Conservation (phyloP, 441 rosid genomes). For the Adansonia gregorii region DNA sequence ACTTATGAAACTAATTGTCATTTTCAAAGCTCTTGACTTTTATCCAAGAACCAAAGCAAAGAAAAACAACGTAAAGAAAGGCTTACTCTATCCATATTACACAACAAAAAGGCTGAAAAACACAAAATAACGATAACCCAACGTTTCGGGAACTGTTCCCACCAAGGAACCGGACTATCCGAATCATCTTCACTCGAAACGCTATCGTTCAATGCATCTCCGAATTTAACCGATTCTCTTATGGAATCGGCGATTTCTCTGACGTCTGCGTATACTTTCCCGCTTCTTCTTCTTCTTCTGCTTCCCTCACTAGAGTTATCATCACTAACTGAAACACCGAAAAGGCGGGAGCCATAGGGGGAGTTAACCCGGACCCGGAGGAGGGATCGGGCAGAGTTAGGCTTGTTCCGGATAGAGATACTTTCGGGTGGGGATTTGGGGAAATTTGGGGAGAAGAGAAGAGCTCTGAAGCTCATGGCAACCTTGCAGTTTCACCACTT, state of each 20-base stretch:
- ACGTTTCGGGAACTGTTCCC: slow-evolving; percentile 87
- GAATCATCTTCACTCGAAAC: slow-evolving; percentile 33
- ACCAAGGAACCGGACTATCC: slow-evolving; percentile 55
- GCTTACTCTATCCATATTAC: slow-evolving; percentile 93
- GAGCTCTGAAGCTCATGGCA: slow-evolving; percentile 72
- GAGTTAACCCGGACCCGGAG: slow-evolving; percentile 36
- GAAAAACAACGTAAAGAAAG: neutral
- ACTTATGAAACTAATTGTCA: neutral
- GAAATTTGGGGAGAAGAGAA: slow-evolving; percentile 52
- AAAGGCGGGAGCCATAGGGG: slow-evolving; percentile 31
- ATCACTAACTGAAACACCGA: slow-evolving; percentile 46
- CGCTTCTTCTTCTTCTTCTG: slow-evolving; percentile 32
- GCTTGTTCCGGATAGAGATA: slow-evolving; percentile 27
- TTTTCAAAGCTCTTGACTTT: neutral
- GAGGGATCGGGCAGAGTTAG: slow-evolving; percentile 30
- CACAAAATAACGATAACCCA: slow-evolving; percentile 87
- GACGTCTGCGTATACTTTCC: slow-evolving; percentile 46
- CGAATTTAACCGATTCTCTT: slow-evolving; percentile 36
- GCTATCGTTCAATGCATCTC: slow-evolving; percentile 32
- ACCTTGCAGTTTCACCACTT: slow-evolving; percentile 26
- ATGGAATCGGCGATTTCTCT: slow-evolving; percentile 40
- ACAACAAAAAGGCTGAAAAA: slow-evolving; percentile 85
- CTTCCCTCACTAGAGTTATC: slow-evolving; percentile 26
- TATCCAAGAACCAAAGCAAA: neutral
- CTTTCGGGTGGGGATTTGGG: slow-evolving; percentile 40